Percentiles rank a stretch among this genome's conserved stretches.
These are phyloP conservation scores for Dicorynia guianensis DNA, from an alignment of 306 rosid genomes.

Conservation along the genomic window DNA sequence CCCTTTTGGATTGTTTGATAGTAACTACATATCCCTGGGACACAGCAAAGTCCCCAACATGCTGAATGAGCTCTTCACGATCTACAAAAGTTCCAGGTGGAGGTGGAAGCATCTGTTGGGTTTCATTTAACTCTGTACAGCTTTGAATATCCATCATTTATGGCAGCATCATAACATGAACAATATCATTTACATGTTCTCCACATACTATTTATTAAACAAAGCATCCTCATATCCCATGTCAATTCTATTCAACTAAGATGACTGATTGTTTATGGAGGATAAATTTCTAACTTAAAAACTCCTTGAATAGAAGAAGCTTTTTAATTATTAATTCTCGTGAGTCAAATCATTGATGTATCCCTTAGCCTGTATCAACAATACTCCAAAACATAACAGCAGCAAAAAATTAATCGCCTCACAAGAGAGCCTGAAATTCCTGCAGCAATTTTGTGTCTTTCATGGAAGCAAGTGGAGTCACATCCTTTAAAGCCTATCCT, in stretches of 20 bases:
- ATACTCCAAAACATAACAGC: not conserved
- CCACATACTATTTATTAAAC: constrained; percentile 13
- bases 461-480: constrained; percentile 1
- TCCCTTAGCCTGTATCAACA: constrained; percentile 5
- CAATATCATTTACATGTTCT: not conserved
- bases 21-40: constrained; percentile 64
- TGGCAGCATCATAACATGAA: constrained; percentile 26
- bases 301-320: not conserved
- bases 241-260: constrained; percentile 7
- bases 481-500: not conserved
- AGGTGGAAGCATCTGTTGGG: constrained; percentile 57
- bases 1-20: constrained; percentile 60
- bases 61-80: constrained; percentile 61
- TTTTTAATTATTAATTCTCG: not conserved
- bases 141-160: constrained; percentile 47
- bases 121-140: constrained; percentile 39
- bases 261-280: not conserved
- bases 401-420: constrained; percentile 14
- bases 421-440: constrained; percentile 12
- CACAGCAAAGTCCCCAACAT: constrained; percentile 59
- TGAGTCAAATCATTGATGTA: constrained; percentile 9
- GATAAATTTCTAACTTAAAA: not conserved
- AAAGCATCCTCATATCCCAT: constrained; percentile 2
- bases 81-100: constrained; percentile 56
- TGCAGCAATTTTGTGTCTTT: constrained; percentile 7